Evolutionary conservation across 208 protist genomes (phyloP), one percentile per base, ranked within the genome.

Genomic region (Leishmania guyanensis): DNA sequence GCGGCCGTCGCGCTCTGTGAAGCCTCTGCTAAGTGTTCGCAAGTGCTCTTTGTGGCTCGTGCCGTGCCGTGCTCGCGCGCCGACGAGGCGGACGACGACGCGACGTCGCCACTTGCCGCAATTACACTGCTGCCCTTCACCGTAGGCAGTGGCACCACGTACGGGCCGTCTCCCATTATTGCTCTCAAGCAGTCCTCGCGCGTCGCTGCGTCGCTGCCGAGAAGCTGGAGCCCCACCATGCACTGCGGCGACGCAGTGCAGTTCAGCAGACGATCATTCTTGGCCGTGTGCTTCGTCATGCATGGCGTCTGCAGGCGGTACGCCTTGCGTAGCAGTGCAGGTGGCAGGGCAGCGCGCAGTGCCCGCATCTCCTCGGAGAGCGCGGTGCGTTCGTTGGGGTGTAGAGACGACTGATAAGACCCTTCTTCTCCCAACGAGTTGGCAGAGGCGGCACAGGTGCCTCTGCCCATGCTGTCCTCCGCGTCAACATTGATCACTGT

Each of bases 241-340:
- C 92, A 95, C 39, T 51, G 68, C 53, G 92, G 90, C 39, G 90
- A 90, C 54, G 86, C 87, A 8, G 75, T 62, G 77, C 92, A 95
- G 81, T 92, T 91, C 74, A 86, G 26, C 48, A 69, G 79, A n/a
- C 70, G 81, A 39, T 76, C 81, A 9, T n/a, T 70, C n/a, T 83
- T 80, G 14, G 69, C 71, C 4, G 22, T 62, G 65, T 89, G 84
- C 80, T 77, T 20, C 53, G 51, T 80, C 46, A 88, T 69, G 69
- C 92, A 95, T 16, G 90, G 90, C 17, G 75, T 75, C 14, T 84
- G 56, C 50, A 89, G 53, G 29, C 90, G 89, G 79, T 95, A 95
- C 36, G 88, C 92, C 39, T 81, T 86, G 8, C 65, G 62, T 68
- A 88, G 53, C 33, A 89, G 79, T 10, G 64, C 72, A 29, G 79